Evolutionary conservation across 2,329 filamentous ascomycete species (phyloP).

Genomic region (Fusarium circinatum): DNA sequence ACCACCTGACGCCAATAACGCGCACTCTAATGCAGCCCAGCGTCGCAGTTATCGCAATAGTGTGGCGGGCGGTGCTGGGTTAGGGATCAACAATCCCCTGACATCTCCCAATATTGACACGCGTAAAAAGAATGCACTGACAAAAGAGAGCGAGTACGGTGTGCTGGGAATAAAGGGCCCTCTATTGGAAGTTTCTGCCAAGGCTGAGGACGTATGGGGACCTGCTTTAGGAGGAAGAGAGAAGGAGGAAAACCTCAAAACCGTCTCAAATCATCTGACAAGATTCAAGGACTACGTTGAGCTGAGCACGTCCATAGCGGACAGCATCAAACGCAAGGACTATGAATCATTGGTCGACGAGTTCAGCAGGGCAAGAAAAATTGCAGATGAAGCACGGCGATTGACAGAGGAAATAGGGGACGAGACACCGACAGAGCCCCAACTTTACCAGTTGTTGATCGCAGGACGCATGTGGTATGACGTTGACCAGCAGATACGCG

Average conservation of each 20-base stretch:
- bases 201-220: constrained; percentile 97
- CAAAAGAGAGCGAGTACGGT: constrained; percentile 93
- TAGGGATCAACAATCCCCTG: constrained; percentile 51
- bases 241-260: constrained; percentile 87
- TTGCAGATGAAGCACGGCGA: constrained; percentile 79
- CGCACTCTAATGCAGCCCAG: constrained; percentile 72
- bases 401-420: constrained; percentile 68
- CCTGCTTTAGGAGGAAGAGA: constrained; percentile 91
- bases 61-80: constrained; percentile 50
- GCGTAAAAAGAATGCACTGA: constrained; percentile 86
- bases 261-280: constrained; percentile 79
- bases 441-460: constrained; percentile 87
- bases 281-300: constrained; percentile 85
- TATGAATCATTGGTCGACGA: constrained; percentile 89
- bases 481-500: constrained; percentile 85
- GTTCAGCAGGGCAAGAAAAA: constrained; percentile 83
- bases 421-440: constrained; percentile 74
- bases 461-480: constrained; percentile 96
- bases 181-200: constrained; percentile 87
- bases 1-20: constrained; percentile 53
- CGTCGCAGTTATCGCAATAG: constrained; percentile 72
- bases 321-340: constrained; percentile 90
- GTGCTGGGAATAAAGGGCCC: constrained; percentile 89
- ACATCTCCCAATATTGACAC: constrained; percentile 60
- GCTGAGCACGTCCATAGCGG: constrained; percentile 78